Evolutionary conservation across 2,329 filamentous ascomycete species (phyloP).

Genomic region (Pseudogymnoascus sp.): DNA sequence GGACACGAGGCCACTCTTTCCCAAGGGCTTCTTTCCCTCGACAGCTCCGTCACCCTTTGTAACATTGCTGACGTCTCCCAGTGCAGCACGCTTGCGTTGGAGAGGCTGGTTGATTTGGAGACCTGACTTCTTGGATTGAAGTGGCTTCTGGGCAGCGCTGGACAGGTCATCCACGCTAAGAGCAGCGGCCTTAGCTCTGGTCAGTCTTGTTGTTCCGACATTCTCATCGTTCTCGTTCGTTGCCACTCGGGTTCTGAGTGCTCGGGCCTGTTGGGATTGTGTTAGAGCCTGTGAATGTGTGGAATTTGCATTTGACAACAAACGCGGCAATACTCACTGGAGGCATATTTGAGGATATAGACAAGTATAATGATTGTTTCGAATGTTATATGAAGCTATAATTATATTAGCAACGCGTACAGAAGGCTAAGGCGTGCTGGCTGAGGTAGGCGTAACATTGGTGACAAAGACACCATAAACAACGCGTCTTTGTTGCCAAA

Average conservation of each 20-base stretch:
- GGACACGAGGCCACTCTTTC: slow-evolving; percentile 64
- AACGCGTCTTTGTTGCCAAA: slow-evolving; percentile 6
- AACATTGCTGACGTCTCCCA: slow-evolving; percentile 95
- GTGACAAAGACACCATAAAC: slow-evolving; percentile 1
- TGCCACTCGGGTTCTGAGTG: slow-evolving; percentile 65
- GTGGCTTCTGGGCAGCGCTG: slow-evolving; percentile 50
- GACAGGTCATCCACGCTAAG: slow-evolving; percentile 55
- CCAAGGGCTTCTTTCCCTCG: slow-evolving; percentile 67
- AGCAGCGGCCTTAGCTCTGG: slow-evolving; percentile 83
- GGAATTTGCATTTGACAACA: slow-evolving; percentile 12
- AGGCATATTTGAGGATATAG: slow-evolving; percentile 39
- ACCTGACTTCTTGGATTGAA: slow-evolving; percentile 65
- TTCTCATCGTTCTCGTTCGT: slow-evolving; percentile 97
- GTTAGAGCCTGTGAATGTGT: not conserved
- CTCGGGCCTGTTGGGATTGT: slow-evolving; percentile 43
- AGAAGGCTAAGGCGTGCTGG: slow-evolving; percentile 14
- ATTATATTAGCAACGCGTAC: slow-evolving; percentile 19
- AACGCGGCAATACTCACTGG: slow-evolving; percentile 40
- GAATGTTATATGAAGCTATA: slow-evolving; percentile 21
- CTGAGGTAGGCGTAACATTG: not conserved
- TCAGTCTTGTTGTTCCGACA: slow-evolving; percentile 69
- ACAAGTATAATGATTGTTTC: slow-evolving; percentile 28
- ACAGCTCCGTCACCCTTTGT: slow-evolving; percentile 62
- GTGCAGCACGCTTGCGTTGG: slow-evolving; percentile 70
- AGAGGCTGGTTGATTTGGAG: slow-evolving; percentile 39